Evolutionary conservation across 768 basidiomycete genomes (phyloP).

Genomic region (Leccinum fibrillosum): DNA sequence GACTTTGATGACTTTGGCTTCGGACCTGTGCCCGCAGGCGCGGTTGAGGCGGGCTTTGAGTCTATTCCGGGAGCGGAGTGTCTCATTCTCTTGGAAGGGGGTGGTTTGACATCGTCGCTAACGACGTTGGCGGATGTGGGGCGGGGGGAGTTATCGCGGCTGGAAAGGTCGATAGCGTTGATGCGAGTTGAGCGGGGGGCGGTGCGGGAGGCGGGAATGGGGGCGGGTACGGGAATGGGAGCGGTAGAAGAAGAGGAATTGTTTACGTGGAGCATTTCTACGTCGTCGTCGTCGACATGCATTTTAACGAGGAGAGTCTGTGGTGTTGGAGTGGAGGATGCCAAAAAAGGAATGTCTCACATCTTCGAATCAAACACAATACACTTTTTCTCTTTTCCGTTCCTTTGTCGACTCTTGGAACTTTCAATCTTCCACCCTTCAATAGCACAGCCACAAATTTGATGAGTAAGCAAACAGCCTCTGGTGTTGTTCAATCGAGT

Average conservation of each 20-base stretch:
- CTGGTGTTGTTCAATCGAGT: no score
- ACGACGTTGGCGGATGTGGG: conserved; percentile 9
- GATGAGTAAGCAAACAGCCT: conserved; percentile 19
- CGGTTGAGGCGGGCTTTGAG: conserved; percentile 25
- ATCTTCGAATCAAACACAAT: background rate
- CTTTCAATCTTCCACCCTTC: conserved; percentile 7
- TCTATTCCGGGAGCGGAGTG: conserved; percentile 22
- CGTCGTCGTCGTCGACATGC: conserved; percentile 26
- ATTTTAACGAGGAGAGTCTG: conserved; percentile 4
- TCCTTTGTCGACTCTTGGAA: conserved; percentile 26
- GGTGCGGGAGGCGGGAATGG: conserved; percentile 1
- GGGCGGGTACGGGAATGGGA: background rate
- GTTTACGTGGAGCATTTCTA: conserved; percentile 27
- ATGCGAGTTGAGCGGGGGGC: conserved; percentile 16
- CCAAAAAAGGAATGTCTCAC: conserved; percentile 38
- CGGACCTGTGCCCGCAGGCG: conserved; percentile 33
- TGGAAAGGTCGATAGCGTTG: conserved; percentile 26
- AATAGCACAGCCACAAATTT: conserved; percentile 13
- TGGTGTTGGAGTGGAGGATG: conserved; percentile 31
- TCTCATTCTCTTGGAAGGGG: conserved; percentile 29
- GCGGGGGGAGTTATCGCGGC: conserved; percentile 29
- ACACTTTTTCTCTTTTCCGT: conserved; percentile 16
- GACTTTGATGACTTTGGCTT: conserved; percentile 55
- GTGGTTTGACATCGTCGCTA: conserved; percentile 25
- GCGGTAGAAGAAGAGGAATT: background rate